Conservation (phyloP, 139 green algal genomes). For the Tetraselmis chui region DNA sequence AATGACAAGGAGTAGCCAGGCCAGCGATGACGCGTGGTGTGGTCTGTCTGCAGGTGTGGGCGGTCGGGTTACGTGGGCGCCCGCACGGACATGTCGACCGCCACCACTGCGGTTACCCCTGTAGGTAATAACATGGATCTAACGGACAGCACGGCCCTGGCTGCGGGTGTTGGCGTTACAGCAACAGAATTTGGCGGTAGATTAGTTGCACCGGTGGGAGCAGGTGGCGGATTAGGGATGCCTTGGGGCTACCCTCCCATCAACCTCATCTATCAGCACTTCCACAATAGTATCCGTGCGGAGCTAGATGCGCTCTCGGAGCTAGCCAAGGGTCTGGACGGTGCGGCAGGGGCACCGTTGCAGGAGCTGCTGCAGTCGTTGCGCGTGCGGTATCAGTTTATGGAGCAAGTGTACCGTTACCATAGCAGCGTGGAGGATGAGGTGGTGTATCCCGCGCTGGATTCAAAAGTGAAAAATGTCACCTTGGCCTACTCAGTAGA, state of each 20-base stretch:
- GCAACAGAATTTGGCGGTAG: no score
- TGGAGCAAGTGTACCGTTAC: constrained; percentile 85
- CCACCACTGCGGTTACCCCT: no score
- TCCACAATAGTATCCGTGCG: constrained; percentile 72
- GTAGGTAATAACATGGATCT: no score
- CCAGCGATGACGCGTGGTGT: no score
- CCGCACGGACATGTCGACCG: no score
- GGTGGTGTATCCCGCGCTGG: constrained; percentile 83
- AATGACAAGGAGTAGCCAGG: no score
- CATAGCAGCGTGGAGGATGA: constrained; percentile 88
- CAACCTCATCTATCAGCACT: constrained; percentile 72
- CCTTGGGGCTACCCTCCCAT: constrained; percentile 56
- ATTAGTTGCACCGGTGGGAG: no score
- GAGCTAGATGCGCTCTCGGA: constrained; percentile 58
- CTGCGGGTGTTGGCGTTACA: no score
- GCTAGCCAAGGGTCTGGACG: constrained; percentile 38
- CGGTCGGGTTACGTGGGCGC: no score
- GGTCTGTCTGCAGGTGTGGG: no score
- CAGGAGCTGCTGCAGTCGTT: constrained; percentile 34
- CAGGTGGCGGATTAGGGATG: no score
- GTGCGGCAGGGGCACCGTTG: constrained; percentile 13
- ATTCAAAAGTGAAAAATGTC: constrained; percentile 86
- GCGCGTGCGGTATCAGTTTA: constrained; percentile 61
- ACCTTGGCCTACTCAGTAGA: constrained; percentile 81
- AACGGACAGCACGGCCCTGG: no score